These are phyloP conservation scores for Solanum peruvianum DNA, from an alignment of 257 asterid species.

Conservation along the genomic window DNA sequence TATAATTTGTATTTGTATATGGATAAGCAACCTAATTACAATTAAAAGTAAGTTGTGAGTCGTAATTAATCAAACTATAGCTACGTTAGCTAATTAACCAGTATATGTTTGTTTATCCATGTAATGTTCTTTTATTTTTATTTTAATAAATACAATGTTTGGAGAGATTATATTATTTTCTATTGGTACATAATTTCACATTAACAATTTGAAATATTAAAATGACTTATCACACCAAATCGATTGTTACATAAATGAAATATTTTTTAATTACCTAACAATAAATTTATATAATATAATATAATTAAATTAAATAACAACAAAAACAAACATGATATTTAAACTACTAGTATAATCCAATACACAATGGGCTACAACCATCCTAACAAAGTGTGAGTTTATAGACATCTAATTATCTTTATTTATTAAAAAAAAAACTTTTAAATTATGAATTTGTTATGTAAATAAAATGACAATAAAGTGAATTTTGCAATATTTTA, in stretches of 20 bases:
- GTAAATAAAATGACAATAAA: not conserved
- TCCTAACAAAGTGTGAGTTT: not conserved
- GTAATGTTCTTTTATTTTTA: no score
- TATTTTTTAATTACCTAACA: no score
- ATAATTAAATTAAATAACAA: no score
- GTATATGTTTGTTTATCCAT: no score
- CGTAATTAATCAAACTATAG: not conserved
- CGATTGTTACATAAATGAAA: not conserved
- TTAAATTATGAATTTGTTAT: not conserved
- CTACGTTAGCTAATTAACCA: not conserved
- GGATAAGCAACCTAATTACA: not conserved
- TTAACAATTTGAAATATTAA: not conserved
- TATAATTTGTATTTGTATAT: no score
- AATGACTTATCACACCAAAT: no score
- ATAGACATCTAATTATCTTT: not conserved
- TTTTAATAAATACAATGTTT: not conserved
- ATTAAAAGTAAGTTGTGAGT: not conserved
- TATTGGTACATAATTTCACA: not conserved
- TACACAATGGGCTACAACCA: not conserved
- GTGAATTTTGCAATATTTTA: not conserved
- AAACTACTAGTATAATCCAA: no score
- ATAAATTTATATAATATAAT: no score
- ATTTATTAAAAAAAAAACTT: not conserved
- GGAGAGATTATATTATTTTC: no score
- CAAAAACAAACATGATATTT: no score